phyloP scores from a whole-genome alignment of 331 rosid genomes.

The Malus hybrid region DNA sequence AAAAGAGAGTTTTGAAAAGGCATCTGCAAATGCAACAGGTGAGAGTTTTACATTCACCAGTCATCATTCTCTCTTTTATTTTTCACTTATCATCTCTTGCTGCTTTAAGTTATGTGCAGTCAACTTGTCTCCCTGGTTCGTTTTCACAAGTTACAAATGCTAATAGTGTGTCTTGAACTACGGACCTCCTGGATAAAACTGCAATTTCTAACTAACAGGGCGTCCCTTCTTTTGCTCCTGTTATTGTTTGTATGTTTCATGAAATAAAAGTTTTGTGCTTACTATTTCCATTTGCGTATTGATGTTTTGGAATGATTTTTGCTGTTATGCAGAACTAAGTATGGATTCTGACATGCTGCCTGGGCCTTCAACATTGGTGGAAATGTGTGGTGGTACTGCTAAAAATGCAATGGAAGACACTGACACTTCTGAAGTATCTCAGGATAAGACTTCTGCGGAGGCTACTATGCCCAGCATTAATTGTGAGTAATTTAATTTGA shows the following conservation, averaged over 20 bases:
- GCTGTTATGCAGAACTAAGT: constrained; percentile 15
- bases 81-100: not conserved
- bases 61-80: not conserved
- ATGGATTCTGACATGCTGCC: not conserved
- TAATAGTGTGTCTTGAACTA: not conserved
- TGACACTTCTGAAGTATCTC: constrained; percentile 5
- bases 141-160: not conserved
- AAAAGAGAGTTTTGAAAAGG: constrained; percentile 13
- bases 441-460: constrained; percentile 7
- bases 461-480: not conserved
- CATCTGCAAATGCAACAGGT: constrained; percentile 49
- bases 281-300: not conserved
- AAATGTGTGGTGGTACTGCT: constrained; percentile 3
- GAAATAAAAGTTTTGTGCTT: not conserved
- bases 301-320: not conserved
- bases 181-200: not conserved
- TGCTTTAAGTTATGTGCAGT: not conserved
- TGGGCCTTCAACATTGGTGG: constrained; percentile 17
- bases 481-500: constrained; percentile 16
- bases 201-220: not conserved
- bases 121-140: not conserved
- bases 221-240: not conserved
- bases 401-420: constrained; percentile 11
- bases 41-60: not conserved
- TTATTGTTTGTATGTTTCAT: not conserved